phyloP scores from a whole-genome alignment of 768 basidiomycete species.

The Suillus brevipes region DNA sequence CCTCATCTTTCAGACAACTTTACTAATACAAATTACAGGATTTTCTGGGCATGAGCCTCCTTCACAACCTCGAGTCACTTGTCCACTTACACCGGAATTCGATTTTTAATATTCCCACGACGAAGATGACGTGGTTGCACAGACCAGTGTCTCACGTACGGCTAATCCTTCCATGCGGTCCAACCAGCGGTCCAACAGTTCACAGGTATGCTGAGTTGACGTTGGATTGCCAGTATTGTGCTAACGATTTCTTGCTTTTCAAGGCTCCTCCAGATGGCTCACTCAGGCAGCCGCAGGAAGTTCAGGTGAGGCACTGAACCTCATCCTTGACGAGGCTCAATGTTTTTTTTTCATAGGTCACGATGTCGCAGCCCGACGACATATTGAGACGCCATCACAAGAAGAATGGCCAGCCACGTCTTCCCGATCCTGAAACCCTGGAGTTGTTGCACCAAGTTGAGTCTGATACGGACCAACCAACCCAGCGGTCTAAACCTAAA shows the following conservation, averaged over 20 bases:
- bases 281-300: not conserved
- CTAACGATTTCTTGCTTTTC: not conserved
- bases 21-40: not conserved
- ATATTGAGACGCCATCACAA: not conserved
- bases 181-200: not conserved
- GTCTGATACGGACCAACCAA: not conserved
- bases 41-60: not conserved
- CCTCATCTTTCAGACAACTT: not conserved
- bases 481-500: not conserved
- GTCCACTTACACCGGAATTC: not conserved
- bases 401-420: not conserved
- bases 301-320: not conserved
- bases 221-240: not conserved
- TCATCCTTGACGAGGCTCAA: not conserved
- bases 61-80: not conserved
- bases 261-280: not conserved
- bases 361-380: not conserved
- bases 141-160: not conserved
- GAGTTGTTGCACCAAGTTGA: not conserved
- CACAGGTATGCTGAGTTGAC: not conserved
- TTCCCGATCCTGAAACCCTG: not conserved
- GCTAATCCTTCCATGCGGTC: not conserved
- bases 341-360: not conserved
- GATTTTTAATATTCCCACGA: not conserved
- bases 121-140: not conserved